Evolutionary conservation across 805 yeast genomes (phyloP), one percentile per base, ranked within the genome.

Genomic region (Sungouiozyma intestinalis): DNA sequence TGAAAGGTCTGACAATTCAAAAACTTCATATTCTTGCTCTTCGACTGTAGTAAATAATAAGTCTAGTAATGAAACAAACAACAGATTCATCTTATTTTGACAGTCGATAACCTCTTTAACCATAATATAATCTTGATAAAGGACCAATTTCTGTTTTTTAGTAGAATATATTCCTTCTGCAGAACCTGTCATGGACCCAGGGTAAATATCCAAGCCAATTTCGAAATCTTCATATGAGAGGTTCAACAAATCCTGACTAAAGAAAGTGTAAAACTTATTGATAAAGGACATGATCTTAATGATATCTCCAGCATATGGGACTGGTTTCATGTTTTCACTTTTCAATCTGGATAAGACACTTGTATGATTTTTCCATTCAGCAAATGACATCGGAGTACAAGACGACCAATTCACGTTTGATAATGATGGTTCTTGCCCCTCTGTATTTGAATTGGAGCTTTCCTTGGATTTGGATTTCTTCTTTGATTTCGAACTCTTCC

Each of bases 381-480:
- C 21, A 9, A 51, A 48, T 9, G 40, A 40, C 15, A 56, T 38
- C 14, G 61, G 60, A 35, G 52, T 41, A 40, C 51, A 50, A 3
- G 62, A 52, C 13, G 55, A 48, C 62, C 62, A 57, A 41, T 53
- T 53, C 8, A 40, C 33, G 9, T 45, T 44, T 5, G 49, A 44
- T 14, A 55, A 41, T 3, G 49, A 38, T 7, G 60, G 57, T 37
- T 54, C 59, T 16, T 45, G 49, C 16, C 46, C 40, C 18, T 51
- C 53, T 4, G 48, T 39, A 35, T 35, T 19, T 9, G 6, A 19
- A 4, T 21, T 35, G 7, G n/a, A n/a, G n/a, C n/a, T n/a, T n/a
- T 8, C 17, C 19, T 45, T 45, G 15, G 19, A 16, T 5, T 35
- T 38, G 14, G 42, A 43, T 17, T 47, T 51, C 14, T 40, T 32